A percentile compares a stretch with the other conserved stretches of the same genome.
phyloP scores from a whole-genome alignment of 2,329 filamentous ascomycete species.

The Claviceps africana region DNA sequence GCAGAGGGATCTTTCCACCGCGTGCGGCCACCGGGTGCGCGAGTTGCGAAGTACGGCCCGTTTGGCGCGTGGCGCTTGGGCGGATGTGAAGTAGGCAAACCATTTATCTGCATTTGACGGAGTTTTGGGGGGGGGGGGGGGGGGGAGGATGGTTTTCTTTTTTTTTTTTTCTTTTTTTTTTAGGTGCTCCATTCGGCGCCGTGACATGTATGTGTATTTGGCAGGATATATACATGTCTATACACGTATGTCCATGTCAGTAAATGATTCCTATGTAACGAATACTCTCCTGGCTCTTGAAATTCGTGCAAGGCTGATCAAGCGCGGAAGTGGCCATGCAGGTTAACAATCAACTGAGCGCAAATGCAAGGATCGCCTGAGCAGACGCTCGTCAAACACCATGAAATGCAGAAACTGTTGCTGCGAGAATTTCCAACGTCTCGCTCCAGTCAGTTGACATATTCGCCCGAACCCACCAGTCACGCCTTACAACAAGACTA shows the following conservation, averaged over 20 bases:
- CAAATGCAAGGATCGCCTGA: neutral
- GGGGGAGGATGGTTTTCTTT: too few species aligned
- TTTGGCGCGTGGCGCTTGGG: constrained; percentile 35
- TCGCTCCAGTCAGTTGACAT: neutral
- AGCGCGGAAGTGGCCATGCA: neutral
- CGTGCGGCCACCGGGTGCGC: constrained; percentile 39
- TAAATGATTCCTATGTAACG: neutral
- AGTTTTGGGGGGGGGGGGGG: too few species aligned
- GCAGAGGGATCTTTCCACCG: constrained; percentile 31
- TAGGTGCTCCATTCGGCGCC: too few species aligned
- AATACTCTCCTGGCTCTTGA: too few species aligned
- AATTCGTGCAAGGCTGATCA: neutral
- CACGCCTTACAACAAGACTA: neutral
- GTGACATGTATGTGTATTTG: neutral
- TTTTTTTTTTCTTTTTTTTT: too few species aligned
- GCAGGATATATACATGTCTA: neutral
- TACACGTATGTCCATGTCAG: neutral
- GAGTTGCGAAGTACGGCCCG: constrained; percentile 38
- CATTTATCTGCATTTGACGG: constrained; percentile 2
- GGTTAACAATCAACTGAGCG: neutral
- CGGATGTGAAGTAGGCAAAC: constrained; percentile 17
- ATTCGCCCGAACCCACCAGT: neutral
- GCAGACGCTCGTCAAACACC: neutral
- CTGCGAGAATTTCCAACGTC: neutral
- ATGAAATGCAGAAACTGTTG: neutral